A percentile compares a stretch with the other conserved stretches of the same genome.
Evolutionary conservation across 2,329 filamentous ascomycete genomes (phyloP).

Genomic region (Colletotrichum lindemuthianum): DNA sequence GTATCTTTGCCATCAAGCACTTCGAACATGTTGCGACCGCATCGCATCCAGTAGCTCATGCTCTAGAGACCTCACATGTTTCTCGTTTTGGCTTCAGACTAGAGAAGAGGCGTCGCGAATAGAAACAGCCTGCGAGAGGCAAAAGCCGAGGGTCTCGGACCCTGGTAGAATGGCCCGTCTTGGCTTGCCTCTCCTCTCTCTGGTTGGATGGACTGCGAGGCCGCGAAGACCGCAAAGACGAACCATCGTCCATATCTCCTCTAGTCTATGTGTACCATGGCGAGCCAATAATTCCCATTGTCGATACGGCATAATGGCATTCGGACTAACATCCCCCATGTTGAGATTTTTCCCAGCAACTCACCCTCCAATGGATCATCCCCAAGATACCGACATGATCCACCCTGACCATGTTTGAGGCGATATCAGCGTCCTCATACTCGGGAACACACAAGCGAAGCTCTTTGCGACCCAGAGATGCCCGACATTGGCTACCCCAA

Average conservation of each 20-base stretch:
- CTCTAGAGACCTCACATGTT: background rate
- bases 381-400: background rate
- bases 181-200: background rate
- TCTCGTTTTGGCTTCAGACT: background rate
- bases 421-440: conserved; percentile 9
- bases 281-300: background rate
- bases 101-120: too few relatives aligned
- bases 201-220: background rate
- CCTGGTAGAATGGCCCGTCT: too few relatives aligned
- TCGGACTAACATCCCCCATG: background rate
- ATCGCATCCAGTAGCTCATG: background rate
- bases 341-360: background rate
- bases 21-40: background rate
- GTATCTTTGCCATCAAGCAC: background rate
- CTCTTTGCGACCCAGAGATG: background rate
- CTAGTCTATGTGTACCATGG: background rate
- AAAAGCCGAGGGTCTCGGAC: too few relatives aligned
- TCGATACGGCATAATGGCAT: conserved; percentile 4
- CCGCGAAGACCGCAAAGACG: too few relatives aligned
- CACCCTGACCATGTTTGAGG: conserved; percentile 1
- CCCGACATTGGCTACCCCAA: conserved; percentile 13
- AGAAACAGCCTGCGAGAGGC: too few relatives aligned
- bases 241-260: background rate
- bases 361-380: background rate
- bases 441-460: background rate